Evolutionary conservation across 805 yeast species (phyloP).

Genomic region (Metschnikowia bowlesiae): DNA sequence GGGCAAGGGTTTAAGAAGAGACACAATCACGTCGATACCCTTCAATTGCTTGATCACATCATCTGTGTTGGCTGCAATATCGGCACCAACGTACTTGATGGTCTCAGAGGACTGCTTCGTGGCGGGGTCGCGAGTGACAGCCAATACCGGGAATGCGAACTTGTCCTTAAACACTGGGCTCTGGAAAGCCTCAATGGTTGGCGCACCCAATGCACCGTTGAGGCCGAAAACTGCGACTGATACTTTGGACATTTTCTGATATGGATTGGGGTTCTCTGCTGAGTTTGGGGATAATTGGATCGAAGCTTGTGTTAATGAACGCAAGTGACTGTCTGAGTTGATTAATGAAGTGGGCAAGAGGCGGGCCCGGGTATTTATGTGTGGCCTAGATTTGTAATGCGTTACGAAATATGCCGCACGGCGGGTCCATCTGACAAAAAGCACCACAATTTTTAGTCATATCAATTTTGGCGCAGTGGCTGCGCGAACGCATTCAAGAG

Average conservation of each 20-base stretch:
- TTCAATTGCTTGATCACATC: conserved; percentile 30
- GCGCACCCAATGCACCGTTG: conserved; percentile 49
- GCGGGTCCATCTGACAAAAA: too few relatives aligned
- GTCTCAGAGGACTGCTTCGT: conserved; percentile 29
- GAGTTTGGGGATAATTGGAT: neutral
- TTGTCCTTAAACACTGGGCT: conserved; percentile 40
- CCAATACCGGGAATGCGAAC: conserved; percentile 46
- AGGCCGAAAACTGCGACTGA: conserved; percentile 51
- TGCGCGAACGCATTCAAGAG: too few relatives aligned
- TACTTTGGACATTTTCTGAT: conserved; percentile 15
- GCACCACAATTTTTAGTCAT: too few relatives aligned
- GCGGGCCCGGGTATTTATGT: too few relatives aligned
- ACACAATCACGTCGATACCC: conserved; percentile 50
- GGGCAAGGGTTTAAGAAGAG: conserved; percentile 35
- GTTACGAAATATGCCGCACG: too few relatives aligned
- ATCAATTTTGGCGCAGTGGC: too few relatives aligned
- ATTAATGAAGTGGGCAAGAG: too few relatives aligned
- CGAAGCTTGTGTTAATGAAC: too few relatives aligned
- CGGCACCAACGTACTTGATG: conserved; percentile 38
- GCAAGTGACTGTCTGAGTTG: too few relatives aligned
- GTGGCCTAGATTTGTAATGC: too few relatives aligned
- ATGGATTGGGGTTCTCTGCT: neutral
- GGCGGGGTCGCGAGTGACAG: conserved; percentile 43
- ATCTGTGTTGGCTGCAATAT: conserved; percentile 21
- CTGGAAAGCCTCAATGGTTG: conserved; percentile 42